phyloP scores from a whole-genome alignment of 495 filamentous ascomycete genomes.

The Diplogelasinospora grovesii region DNA sequence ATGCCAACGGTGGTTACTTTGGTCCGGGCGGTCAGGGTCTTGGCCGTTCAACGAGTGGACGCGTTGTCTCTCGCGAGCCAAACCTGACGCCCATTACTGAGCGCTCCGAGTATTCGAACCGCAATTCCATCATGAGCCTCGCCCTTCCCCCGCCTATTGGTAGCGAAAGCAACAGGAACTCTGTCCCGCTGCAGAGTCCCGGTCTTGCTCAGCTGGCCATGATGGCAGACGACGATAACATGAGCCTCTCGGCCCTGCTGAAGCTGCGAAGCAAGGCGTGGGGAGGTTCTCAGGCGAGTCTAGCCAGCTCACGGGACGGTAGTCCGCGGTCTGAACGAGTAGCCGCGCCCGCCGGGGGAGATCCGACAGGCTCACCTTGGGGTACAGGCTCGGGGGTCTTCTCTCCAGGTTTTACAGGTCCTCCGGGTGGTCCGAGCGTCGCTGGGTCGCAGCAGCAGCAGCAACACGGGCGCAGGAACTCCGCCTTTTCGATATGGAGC shows the following conservation, averaged over 20 bases:
- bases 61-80: conserved; percentile 71
- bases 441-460: not conserved
- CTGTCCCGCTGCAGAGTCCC: conserved; percentile 37
- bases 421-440: not conserved
- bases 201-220: conserved; percentile 67
- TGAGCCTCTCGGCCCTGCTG: conserved; percentile 64
- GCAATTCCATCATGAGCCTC: conserved; percentile 79
- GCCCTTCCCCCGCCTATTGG: conserved; percentile 47
- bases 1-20: conserved; percentile 86
- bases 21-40: conserved; percentile 56
- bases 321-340: conserved; percentile 45
- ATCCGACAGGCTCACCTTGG: conserved; percentile 20
- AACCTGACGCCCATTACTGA: conserved; percentile 96
- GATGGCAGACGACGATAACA: conserved; percentile 55
- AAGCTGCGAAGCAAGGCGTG: conserved; percentile 69
- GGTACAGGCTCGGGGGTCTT: not conserved
- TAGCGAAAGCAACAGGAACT: conserved; percentile 22
- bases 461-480: conserved; percentile 31
- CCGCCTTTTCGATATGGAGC: conserved; percentile 33
- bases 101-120: conserved; percentile 88
- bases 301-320: conserved; percentile 52
- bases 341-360: conserved; percentile 9
- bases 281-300: conserved; percentile 71
- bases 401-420: no score
- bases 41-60: conserved; percentile 58